phyloP scores from a whole-genome alignment of 2,329 filamentous ascomycete genomes.

The Colletotrichum higginsianum region DNA sequence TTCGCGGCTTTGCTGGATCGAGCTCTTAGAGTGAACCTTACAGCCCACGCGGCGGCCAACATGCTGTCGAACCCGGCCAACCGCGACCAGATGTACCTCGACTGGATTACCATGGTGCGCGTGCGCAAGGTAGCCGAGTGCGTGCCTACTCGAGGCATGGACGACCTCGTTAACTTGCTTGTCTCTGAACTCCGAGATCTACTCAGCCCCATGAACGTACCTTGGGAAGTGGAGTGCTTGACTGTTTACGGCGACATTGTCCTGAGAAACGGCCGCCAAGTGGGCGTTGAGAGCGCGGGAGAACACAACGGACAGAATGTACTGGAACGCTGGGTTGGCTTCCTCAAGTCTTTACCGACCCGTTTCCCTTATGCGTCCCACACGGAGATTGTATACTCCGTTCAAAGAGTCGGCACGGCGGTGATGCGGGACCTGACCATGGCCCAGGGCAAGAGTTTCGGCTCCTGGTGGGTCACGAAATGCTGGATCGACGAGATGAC shows the following conservation, averaged over 20 bases:
- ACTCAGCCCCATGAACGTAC: conserved; percentile 76
- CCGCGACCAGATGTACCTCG: conserved; percentile 94
- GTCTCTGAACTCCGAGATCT: conserved; percentile 79
- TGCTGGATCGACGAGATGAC: conserved; percentile 97
- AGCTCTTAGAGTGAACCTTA: conserved; percentile 90
- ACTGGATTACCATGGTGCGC: conserved; percentile 82
- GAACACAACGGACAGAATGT: conserved; percentile 72
- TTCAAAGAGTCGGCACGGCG: conserved; percentile 81
- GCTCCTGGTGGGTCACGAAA: conserved; percentile 96
- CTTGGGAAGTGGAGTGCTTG: conserved; percentile 75
- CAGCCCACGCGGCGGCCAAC: conserved; percentile 93
- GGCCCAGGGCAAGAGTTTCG: conserved; percentile 83
- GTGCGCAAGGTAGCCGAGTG: conserved; percentile 75
- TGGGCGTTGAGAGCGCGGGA: conserved; percentile 55
- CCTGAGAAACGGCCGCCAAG: conserved; percentile 61
- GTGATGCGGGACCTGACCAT: conserved; percentile 88
- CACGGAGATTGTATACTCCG: conserved; percentile 81
- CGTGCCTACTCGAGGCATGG: conserved; percentile 75
- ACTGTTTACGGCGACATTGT: conserved; percentile 73
- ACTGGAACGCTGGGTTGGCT: conserved; percentile 83
- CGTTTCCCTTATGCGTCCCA: conserved; percentile 83
- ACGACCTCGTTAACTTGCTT: conserved; percentile 74
- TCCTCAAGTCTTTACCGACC: conserved; percentile 77
- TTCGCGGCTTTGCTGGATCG: conserved; percentile 91
- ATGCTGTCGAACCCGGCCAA: conserved; percentile 92